These are phyloP conservation scores for Xylaria longipes DNA, from an alignment of 495 filamentous ascomycete species.

Conservation along the genomic window DNA sequence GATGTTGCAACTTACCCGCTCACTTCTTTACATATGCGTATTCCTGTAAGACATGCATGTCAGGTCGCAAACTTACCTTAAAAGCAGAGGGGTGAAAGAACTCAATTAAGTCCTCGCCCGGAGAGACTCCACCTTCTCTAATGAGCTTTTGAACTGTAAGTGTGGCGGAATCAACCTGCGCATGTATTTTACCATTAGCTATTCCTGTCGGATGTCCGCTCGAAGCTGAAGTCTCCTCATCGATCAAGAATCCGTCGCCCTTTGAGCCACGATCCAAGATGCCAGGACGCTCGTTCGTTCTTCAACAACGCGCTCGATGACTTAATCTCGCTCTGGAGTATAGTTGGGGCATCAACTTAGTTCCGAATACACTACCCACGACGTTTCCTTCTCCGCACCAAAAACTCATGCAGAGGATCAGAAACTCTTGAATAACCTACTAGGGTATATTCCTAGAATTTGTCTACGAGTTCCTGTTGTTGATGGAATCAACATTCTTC, in stretches of 20 bases:
- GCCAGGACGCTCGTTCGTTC: not conserved
- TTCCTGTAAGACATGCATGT: not conserved
- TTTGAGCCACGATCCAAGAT: not conserved
- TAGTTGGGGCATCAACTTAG: not conserved
- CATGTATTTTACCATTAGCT: not conserved
- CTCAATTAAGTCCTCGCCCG: not conserved
- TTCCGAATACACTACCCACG: not conserved
- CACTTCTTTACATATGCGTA: not conserved
- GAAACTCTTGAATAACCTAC: not conserved
- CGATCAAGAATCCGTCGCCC: too few relatives aligned
- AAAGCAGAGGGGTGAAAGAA: not conserved
- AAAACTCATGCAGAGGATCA: not conserved
- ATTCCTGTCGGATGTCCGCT: too few relatives aligned
- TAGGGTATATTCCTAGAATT: not conserved
- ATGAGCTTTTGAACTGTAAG: not conserved
- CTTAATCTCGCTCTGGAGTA: not conserved
- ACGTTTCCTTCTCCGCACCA: not conserved
- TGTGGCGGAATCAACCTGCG: not conserved
- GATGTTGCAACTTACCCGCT: not conserved
- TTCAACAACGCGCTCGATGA: not conserved
- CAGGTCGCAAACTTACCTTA: not conserved
- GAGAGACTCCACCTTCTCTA: not conserved
- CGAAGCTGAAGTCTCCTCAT: not conserved
- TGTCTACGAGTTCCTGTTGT: not conserved
- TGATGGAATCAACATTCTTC: not conserved